A percentile compares a stretch with the other conserved stretches of the same genome.
phyloP scores from a whole-genome alignment of 805 yeast genomes.

The Wickerhamomyces canadensis region DNA sequence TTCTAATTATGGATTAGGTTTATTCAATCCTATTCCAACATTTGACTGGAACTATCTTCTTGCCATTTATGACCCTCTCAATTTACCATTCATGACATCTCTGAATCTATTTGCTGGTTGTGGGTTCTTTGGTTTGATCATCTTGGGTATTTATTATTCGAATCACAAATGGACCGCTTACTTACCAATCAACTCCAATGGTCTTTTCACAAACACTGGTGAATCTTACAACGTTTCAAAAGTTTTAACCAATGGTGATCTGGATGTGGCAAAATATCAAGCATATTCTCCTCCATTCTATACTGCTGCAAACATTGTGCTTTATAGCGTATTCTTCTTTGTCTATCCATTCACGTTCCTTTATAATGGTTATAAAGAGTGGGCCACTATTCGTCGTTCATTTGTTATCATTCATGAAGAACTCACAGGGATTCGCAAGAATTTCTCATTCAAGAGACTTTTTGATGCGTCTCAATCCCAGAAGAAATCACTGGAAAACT shows the following conservation, averaged over 20 bases:
- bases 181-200: conserved; percentile 43
- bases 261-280: conserved; percentile 43
- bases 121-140: conserved; percentile 26
- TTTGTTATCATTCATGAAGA: neutral
- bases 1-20: conserved; percentile 38
- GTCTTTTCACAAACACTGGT: conserved; percentile 48
- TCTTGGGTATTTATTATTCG: conserved; percentile 34
- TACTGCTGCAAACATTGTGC: conserved; percentile 54
- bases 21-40: conserved; percentile 44
- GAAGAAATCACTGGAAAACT: conserved; percentile 24
- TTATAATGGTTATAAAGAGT: conserved; percentile 40
- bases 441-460: neutral
- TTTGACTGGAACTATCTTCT: conserved; percentile 45
- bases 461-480: conserved; percentile 24
- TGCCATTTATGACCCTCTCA: conserved; percentile 36
- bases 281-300: conserved; percentile 63
- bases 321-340: conserved; percentile 45
- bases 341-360: conserved; percentile 46
- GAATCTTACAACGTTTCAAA: conserved; percentile 39
- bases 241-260: conserved; percentile 38
- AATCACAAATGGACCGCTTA: conserved; percentile 34
- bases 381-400: conserved; percentile 27
- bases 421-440: neutral
- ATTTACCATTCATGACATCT: conserved; percentile 38
- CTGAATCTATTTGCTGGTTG: conserved; percentile 30